Percentiles rank a stretch among this genome's conserved stretches.
Evolutionary conservation across 1,284 basidiomycete species (phyloP).

Genomic region (Golubevia sp.): DNA sequence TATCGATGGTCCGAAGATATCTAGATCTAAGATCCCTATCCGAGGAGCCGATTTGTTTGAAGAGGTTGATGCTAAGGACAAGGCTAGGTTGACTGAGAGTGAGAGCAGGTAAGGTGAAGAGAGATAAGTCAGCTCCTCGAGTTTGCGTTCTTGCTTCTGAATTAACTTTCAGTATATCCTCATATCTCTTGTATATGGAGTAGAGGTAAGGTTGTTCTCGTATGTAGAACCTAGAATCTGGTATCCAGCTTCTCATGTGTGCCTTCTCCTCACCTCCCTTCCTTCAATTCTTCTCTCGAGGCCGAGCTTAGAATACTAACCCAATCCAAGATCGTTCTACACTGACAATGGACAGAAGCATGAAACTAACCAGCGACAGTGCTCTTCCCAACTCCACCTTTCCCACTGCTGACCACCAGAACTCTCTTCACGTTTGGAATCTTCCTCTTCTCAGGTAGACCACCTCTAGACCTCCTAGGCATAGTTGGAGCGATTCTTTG

Average conservation of each 20-base stretch:
- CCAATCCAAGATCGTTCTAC: not conserved
- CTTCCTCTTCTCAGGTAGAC: conserved; percentile 64
- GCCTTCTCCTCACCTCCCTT: too few species aligned
- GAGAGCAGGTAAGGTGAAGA: not conserved
- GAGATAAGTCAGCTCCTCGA: not conserved
- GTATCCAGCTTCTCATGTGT: too few species aligned
- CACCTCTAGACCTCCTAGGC: conserved; percentile 55
- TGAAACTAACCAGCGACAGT: conserved; percentile 81
- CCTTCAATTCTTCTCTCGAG: conserved; percentile 4
- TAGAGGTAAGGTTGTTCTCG: too few species aligned
- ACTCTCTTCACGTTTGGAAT: conserved; percentile 69
- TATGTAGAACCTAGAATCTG: too few species aligned
- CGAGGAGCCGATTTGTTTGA: conserved; percentile 62
- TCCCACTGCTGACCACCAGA: conserved; percentile 87
- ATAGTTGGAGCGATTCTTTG: conserved; percentile 40
- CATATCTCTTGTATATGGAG: too few species aligned
- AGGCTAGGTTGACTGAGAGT: conserved; percentile 77
- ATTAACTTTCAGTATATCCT: too few species aligned
- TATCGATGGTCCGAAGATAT: conserved; percentile 94
- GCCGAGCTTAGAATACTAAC: not conserved
- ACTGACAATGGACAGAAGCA: too few species aligned
- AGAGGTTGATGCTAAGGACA: conserved; percentile 66
- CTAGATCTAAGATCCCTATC: conserved; percentile 88
- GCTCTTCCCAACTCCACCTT: conserved; percentile 96
- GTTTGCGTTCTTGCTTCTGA: too few species aligned